Conservation (phyloP, 2,329 filamentous ascomycete genomes). For the Penicillium vulpinum region DNA sequence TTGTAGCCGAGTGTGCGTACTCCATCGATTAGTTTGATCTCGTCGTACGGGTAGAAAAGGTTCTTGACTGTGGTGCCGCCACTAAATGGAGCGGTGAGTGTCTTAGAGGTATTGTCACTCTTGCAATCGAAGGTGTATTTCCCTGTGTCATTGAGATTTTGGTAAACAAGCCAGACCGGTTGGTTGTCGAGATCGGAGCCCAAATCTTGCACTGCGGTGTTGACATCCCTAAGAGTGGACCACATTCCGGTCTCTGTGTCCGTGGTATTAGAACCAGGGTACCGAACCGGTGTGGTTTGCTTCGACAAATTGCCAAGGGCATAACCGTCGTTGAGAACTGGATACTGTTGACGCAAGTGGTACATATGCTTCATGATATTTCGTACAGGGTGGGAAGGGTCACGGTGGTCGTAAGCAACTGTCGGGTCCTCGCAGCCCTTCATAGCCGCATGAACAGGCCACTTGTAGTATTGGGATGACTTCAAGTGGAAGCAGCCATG, state of each 20-base stretch:
- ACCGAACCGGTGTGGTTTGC: constrained; percentile 50
- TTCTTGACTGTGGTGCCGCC: constrained; percentile 59
- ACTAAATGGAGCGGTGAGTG: constrained; percentile 59
- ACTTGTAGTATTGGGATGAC: constrained; percentile 58
- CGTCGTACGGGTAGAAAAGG: constrained; percentile 62
- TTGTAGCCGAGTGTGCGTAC: constrained; percentile 49
- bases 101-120: constrained; percentile 43
- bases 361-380: constrained; percentile 64
- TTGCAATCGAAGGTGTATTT: constrained; percentile 60
- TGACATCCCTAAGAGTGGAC: constrained; percentile 56
- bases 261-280: constrained; percentile 55
- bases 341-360: constrained; percentile 58
- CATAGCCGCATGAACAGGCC: constrained; percentile 55
- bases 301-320: constrained; percentile 57
- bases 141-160: constrained; percentile 49
- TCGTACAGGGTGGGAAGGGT: constrained; percentile 61
- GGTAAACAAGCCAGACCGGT: constrained; percentile 47
- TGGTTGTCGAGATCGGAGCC: constrained; percentile 43
- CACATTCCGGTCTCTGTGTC: constrained; percentile 61
- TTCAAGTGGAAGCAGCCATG: constrained; percentile 63
- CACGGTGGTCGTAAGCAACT: constrained; percentile 61
- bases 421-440: constrained; percentile 57
- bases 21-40: constrained; percentile 52
- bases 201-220: constrained; percentile 53
- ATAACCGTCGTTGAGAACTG: constrained; percentile 61